A percentile compares a stretch with the other conserved stretches of the same genome.
These are phyloP conservation scores for Penicillium riverlandense DNA, from an alignment of 495 filamentous ascomycete species.

Conservation along the genomic window DNA sequence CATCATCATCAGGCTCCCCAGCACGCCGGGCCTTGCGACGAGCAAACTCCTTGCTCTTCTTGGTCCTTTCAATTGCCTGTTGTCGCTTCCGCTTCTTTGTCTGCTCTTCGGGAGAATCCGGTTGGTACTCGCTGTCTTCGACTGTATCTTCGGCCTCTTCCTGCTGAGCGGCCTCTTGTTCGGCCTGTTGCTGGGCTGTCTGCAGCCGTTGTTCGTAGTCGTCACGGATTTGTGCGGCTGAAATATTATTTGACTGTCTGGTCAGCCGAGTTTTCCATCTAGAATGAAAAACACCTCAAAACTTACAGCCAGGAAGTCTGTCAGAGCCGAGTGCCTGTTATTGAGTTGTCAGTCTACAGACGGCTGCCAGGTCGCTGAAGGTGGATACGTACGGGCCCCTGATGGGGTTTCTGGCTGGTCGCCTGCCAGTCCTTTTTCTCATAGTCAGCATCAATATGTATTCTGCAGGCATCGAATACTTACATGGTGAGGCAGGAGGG, in stretches of 20 bases:
- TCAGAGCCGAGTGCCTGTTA: slow-evolving; percentile 63
- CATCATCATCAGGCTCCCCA: slow-evolving; percentile 42
- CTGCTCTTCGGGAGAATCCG: slow-evolving; percentile 43
- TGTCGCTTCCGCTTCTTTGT: slow-evolving; percentile 53
- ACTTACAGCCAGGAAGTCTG: slow-evolving; percentile 70
- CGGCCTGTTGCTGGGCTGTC: slow-evolving; percentile 20
- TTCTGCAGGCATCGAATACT: neutral
- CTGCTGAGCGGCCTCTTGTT: slow-evolving; percentile 8
- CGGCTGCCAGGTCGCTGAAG: neutral
- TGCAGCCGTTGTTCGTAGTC: slow-evolving; percentile 49
- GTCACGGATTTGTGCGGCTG: slow-evolving; percentile 66
- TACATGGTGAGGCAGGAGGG: neutral
- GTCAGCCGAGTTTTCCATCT: neutral
- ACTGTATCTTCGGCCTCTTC: slow-evolving; percentile 14
- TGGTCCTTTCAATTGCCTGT: slow-evolving; percentile 67
- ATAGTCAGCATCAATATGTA: slow-evolving; percentile 8
- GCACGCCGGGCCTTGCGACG: slow-evolving; percentile 44
- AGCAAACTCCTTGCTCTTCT: slow-evolving; percentile 65
- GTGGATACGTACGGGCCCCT: slow-evolving; percentile 50
- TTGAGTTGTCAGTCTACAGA: slow-evolving; percentile 7
- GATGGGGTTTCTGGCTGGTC: slow-evolving; percentile 42
- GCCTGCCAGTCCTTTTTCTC: slow-evolving; percentile 28
- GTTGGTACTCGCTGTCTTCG: slow-evolving; percentile 13
- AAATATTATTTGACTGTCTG: slow-evolving; percentile 75
- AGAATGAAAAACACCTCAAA: neutral